A percentile compares a stretch with the other conserved stretches of the same genome.
Conservation (phyloP, 768 basidiomycete species). For the Mycena rebaudengoi region DNA sequence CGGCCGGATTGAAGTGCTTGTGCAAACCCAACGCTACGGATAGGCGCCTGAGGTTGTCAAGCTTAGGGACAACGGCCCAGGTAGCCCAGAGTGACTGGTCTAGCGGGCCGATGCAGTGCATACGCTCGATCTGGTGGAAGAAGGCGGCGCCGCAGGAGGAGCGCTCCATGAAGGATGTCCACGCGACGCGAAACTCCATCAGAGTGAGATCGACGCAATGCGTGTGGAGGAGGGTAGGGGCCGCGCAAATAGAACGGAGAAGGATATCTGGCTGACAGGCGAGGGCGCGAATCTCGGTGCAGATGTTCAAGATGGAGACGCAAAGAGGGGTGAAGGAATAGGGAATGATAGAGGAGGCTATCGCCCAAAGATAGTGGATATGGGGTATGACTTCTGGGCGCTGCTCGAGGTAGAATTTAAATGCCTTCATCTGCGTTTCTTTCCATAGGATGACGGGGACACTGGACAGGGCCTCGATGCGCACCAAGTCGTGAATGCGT, state of each 20-base stretch:
- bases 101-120: constrained; percentile 22
- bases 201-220: constrained; percentile 21
- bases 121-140: constrained; percentile 13
- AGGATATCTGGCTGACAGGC: constrained; percentile 19
- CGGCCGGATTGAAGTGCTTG: neutral
- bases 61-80: constrained; percentile 4
- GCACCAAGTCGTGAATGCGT: constrained; percentile 1
- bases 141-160: neutral
- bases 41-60: constrained; percentile 14
- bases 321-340: neutral
- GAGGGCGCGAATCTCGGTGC: constrained; percentile 21
- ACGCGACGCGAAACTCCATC: constrained; percentile 20
- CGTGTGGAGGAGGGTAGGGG: constrained; percentile 14
- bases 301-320: constrained; percentile 17
- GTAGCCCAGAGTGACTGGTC: too few species aligned
- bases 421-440: neutral
- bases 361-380: constrained; percentile 22
- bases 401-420: neutral
- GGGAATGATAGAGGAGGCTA: neutral
- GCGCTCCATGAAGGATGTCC: neutral
- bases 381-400: constrained; percentile 14
- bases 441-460: constrained; percentile 11
- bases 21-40: constrained; percentile 25
- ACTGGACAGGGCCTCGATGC: constrained; percentile 9
- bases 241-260: neutral